Evolutionary conservation across 805 yeast genomes (phyloP), one percentile per base, ranked within the genome.

Genomic region (Candida insectorum): DNA sequence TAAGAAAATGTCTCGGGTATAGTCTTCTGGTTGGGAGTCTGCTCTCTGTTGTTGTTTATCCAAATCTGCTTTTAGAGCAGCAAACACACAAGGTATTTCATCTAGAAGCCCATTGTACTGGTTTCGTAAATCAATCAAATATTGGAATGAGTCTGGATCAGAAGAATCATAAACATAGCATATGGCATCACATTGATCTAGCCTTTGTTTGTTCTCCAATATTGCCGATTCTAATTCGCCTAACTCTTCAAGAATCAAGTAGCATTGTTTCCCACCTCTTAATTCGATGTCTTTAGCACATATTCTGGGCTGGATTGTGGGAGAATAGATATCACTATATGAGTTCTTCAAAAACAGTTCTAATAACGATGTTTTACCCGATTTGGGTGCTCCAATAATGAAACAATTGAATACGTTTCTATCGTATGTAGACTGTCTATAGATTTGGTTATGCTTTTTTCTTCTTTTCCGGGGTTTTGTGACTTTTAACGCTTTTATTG

Each of bases 11-110:
- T 73, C 69, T 18, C 85, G 65, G 0, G 96, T 81, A 50, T 80
- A 88, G 17, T 77, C 81, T 46, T 93, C 97, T 0, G 99, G 98
- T 51, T 86, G 96, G 5, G 73, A 63, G 35, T 77, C 85, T 24
- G 82, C 78, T 23, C 98, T 59, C 51, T 93, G 99, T 51, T 91
- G 97, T 53, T 89, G 97, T 45, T 94, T 79, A 56, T 93, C 99
- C 23, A 87, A 65, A 58, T 93, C 99, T 0, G 98, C 97, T 52
- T 93, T 93, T 22, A 89, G 63, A 0, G 96, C 98, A 1, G 89
- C 97, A 50, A 81, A 85, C 0, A 93, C 79, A 4, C 82, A 73
- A 0, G 99, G 99, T 2, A 93, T 60, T 27, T 71, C 69, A 33
- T 73, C 71, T 44, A 81, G 75, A 13, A 81, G 59, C 20, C 66